phyloP scores from a whole-genome alignment of 2,329 filamentous ascomycete genomes.

The Fusarium citri region DNA sequence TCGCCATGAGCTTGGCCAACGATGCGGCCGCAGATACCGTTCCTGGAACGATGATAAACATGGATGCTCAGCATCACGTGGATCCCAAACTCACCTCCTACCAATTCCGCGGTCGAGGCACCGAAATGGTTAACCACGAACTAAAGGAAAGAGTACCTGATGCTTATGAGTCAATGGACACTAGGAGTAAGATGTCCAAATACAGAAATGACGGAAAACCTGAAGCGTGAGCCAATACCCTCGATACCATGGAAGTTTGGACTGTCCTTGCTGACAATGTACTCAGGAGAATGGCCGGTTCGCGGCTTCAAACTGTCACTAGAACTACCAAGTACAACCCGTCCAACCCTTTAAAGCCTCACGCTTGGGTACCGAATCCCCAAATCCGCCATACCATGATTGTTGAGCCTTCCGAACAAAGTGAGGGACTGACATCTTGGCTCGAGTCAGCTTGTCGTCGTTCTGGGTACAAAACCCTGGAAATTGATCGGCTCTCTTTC shows the following conservation, averaged over 20 bases:
- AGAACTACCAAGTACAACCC: constrained; percentile 24
- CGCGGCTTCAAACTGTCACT: constrained; percentile 36
- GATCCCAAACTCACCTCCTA: neutral
- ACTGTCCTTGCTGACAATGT: constrained; percentile 1
- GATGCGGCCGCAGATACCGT: constrained; percentile 1
- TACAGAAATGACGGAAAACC: constrained; percentile 9
- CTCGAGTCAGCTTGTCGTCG: constrained; percentile 32
- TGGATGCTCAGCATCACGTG: constrained; percentile 17
- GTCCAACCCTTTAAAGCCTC: constrained; percentile 3
- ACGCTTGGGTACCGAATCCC: no score
- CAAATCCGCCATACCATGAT: no score
- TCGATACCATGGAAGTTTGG: neutral
- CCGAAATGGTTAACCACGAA: constrained; percentile 6
- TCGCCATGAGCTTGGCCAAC: constrained; percentile 33
- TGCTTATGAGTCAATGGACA: neutral
- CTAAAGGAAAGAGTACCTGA: constrained; percentile 4
- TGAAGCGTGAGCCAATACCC: constrained; percentile 11
- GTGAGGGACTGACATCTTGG: constrained; percentile 15
- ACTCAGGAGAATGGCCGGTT: constrained; percentile 17
- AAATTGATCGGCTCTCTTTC: constrained; percentile 41
- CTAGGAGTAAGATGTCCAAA: neutral
- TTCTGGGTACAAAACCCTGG: constrained; percentile 41
- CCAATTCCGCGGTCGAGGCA: neutral
- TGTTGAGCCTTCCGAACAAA: constrained; percentile 1
- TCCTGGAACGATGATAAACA: constrained; percentile 11